Evolutionary conservation across 2,329 filamentous ascomycete species (phyloP), one percentile per base, ranked within the genome.

Genomic region (Exophiala dermatitidis): DNA sequence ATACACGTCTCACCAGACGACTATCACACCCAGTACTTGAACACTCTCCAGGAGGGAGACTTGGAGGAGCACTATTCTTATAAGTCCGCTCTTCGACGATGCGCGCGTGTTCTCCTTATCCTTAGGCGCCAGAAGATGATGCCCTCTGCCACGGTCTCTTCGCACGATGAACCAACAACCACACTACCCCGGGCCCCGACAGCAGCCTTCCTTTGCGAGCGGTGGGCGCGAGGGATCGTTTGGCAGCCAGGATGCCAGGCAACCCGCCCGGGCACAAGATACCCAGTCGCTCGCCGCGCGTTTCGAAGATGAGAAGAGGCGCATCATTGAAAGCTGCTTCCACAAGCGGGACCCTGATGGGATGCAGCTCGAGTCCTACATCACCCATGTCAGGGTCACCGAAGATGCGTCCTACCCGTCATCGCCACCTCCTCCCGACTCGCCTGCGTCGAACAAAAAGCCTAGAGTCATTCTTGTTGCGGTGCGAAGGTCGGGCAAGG

Each of bases 241-340:
- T 9, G 40, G 47, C 43, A 52, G 50, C 33, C 34, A 48, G 5
- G 44, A 37, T 44, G 52, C 44, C 7, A 51, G 46, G 34, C 45
- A 46, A 10, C 42, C 40, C 5, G 48, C 52, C 3, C 45, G 44
- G 40, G 36, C 46, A 10, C 56, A 60, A 41, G 53, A 32, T 45
- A 60, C 53, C 42, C 58, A 59, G 66, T 70, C 69, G 45, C 70
- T 72, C 66, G 91, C 91, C 51, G 89, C 95, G 74, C 82, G 83
- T 64, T 98, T 97, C 69, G 93, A 98, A 71, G 90, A 97, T 67
- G 93, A 98, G 77, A 95, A 96, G 77, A 80, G 82, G 69, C 83
- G 93, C 68, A 96, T 98, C 65, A 85, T 95, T 60, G 87, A 95
- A 59, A 95, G 88, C 71, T 96, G 90, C 74, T 98, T 97, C 75